Evolutionary conservation across 441 rosid genomes (phyloP), one percentile per base, ranked within the genome.

Genomic region (Omphalea diandra): DNA sequence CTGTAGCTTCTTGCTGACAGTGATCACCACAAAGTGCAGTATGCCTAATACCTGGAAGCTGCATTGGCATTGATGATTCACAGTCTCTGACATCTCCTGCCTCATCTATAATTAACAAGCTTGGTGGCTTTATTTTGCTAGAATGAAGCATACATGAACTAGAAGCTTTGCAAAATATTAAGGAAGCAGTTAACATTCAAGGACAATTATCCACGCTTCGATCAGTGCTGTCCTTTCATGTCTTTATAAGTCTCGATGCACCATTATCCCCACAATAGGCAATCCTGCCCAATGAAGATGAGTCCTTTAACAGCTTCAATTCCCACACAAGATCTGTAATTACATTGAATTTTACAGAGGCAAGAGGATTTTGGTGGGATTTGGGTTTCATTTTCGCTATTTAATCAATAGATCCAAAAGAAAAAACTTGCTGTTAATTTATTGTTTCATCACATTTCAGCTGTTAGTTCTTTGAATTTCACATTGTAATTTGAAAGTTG

Each of bases 51-150:
- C 80, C 80, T 0, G 41, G 73, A 35, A 86, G 76, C 61, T 79
- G 84, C 36, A 86, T 68, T 14, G 88, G 84, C 31, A 86, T 80
- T 6, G 74, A 66, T 15, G 74, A 83, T 66, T 83, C 90, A 46
- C 85, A 74, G 52, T 86, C 90, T 63, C 71, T 84, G 49, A 86
- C 26, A 36, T 82, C 86, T 31, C 80, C 81, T 8, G 88, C 88
- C 68, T 86, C 88, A 27, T 86, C 90, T 15, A 86, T 77, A 3
- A 86, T 76, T 75, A 84, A 57, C 26, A 83, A 18, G 29, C 73
- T 55, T 9, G 81, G 56, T 22, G 85, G 79, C 40, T 69, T 54
- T 76, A 63, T 61, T 29, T 3, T 38, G 44, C 68, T 52, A 9
- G 56, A 65, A 29, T 63, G 73, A 60, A 86, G 81, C 55, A 66